These are phyloP conservation scores for Prunus yedoensis DNA, from an alignment of 331 rosid species.

Conservation along the genomic window DNA sequence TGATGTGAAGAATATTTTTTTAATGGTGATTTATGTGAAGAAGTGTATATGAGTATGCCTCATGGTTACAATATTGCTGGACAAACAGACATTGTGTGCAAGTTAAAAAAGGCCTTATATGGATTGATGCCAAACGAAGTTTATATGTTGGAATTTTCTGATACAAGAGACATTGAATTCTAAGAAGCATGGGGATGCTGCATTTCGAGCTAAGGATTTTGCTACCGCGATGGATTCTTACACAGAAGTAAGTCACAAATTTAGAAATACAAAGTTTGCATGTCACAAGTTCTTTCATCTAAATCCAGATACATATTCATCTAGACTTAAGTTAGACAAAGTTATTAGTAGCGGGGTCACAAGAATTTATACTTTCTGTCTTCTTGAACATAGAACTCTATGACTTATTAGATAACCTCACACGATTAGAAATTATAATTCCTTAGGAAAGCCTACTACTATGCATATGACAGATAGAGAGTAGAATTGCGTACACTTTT, in stretches of 20 bases:
- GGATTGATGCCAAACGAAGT: too few relatives aligned
- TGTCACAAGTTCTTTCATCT: neutral
- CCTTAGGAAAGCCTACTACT: neutral
- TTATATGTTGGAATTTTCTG: too few relatives aligned
- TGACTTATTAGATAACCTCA: neutral
- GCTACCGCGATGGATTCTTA: slow-evolving; percentile 63
- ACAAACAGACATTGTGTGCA: too few relatives aligned
- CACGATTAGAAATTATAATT: too few relatives aligned
- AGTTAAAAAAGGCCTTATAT: too few relatives aligned
- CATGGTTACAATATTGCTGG: too few relatives aligned
- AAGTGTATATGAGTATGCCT: too few relatives aligned
- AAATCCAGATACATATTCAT: slow-evolving; percentile 14
- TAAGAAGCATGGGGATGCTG: slow-evolving; percentile 85
- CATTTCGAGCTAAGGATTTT: slow-evolving; percentile 81
- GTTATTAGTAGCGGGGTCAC: too few relatives aligned
- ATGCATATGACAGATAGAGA: neutral
- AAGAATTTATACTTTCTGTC: too few relatives aligned
- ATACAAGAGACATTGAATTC: slow-evolving; percentile 85
- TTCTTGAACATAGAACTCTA: neutral
- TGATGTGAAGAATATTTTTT: too few relatives aligned
- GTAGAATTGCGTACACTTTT: neutral
- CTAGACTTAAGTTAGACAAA: too few relatives aligned
- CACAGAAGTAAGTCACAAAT: slow-evolving; percentile 65
- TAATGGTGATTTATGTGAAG: too few relatives aligned
- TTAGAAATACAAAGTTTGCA: slow-evolving; percentile 12